Evolutionary conservation across 108 stramenopile species (phyloP), one percentile per base, ranked within the genome.

Genomic region (Discostella pseudostelligera): DNA sequence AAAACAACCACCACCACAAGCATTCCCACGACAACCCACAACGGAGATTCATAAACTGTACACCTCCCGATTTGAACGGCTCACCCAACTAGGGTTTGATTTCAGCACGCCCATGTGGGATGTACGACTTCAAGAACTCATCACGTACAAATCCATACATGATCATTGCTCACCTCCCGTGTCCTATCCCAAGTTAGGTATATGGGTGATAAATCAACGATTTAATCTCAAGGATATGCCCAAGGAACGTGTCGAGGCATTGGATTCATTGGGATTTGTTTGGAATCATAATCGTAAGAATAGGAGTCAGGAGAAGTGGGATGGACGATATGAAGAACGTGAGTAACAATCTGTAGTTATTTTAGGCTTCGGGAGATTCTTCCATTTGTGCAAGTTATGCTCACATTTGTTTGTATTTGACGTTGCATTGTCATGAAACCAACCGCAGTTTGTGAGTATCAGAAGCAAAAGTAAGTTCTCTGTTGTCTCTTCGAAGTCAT

Each of bases 241-340:
- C 1, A 61, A 68, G 44, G 72, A 79, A 55, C 44, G 78, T 11
- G 39, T 68, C 16, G 55, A 25, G 17, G 78, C 72, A 4, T 29
- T 79, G 25, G 78, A 79, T 57, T 55, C 78, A 6, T 2, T 79
- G 19, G 78, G 78, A 6, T 79, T 79, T 29, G 63, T 79, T 36
- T 79, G 78, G 78, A 76, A 76, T 69, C 75, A 76, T 22, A 70
- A 77, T 35, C 63, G 76, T 8, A 70, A 70, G 39, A 54, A 37
- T 4, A 60, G 69, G n/a, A 65, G 45, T 22, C 44, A 76, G 35
- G 56, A 45, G 1, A 60, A 45, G 19, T 70, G 76, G 76, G 57
- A 70, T 39, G 10, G 28, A 21, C 42, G 51, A 21, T 77, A 65
- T 29, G 39, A 57, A 14, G 62, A 67, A 24, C 54, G 62, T 40